These are phyloP conservation scores for Apophysomyces ossiformis DNA, from an alignment of 371 early-diverging fungal species.

Conservation along the genomic window DNA sequence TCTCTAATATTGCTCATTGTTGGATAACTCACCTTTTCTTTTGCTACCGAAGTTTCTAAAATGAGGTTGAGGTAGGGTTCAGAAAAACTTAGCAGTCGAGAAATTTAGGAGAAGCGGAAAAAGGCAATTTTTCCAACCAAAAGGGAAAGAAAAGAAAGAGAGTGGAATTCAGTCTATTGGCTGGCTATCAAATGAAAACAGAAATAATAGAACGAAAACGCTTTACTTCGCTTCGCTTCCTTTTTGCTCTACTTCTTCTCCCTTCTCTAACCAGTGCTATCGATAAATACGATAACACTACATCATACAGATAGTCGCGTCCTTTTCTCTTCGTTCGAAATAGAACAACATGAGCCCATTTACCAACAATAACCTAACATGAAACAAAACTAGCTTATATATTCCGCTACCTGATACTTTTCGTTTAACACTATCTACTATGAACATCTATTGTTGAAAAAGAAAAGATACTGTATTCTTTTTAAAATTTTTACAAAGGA, in stretches of 20 bases:
- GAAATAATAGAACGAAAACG: not conserved
- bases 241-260: not conserved
- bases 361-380: too few species aligned
- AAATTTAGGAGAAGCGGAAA: constrained; percentile 10
- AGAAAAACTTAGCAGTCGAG: constrained; percentile 7
- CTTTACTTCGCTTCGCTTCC: not conserved
- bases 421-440: too few species aligned
- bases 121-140: constrained; percentile 11
- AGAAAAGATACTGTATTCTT: too few species aligned
- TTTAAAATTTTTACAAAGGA: too few species aligned
- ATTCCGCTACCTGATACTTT: too few species aligned
- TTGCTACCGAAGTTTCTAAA: constrained; percentile 2
- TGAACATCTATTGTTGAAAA: too few species aligned
- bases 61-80: not conserved
- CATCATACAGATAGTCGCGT: too few species aligned
- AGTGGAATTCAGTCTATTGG: constrained; percentile 3
- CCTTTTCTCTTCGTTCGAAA: not conserved
- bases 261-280: not conserved
- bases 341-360: too few species aligned
- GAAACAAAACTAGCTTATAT: too few species aligned
- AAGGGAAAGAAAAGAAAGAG: not conserved
- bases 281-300: too few species aligned
- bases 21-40: not conserved
- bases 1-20: not conserved
- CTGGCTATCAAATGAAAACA: constrained; percentile 9